Conservation (phyloP, 495 filamentous ascomycete species). For the Lentithecium fluviatile region DNA sequence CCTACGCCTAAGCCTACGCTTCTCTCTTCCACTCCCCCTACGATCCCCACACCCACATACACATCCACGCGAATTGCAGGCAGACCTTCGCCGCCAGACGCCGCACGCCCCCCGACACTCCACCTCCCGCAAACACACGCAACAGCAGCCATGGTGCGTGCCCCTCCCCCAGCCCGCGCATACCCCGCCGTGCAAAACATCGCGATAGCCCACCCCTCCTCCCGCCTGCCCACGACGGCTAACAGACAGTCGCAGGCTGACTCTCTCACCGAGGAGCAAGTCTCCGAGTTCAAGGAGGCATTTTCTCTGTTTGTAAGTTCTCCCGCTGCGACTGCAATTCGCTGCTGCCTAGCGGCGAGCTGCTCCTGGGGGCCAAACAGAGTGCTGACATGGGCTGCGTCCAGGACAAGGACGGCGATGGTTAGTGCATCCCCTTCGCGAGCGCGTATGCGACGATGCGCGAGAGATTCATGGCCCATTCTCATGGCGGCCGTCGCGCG, state of each 20-base stretch:
- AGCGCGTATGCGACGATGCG: background rate
- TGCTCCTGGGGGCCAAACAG: background rate
- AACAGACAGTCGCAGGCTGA: slow-evolving; percentile 41
- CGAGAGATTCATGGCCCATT: background rate
- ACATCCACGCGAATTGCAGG: background rate
- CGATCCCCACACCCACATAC: background rate
- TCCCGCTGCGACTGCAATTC: background rate
- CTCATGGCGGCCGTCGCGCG: background rate
- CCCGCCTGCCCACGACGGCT: slow-evolving; percentile 1
- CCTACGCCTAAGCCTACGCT: background rate
- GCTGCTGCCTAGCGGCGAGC: slow-evolving; percentile 32
- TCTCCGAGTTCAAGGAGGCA: slow-evolving; percentile 99
- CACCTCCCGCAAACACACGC: background rate
- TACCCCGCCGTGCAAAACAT: slow-evolving; percentile 36
- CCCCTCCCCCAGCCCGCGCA: slow-evolving; percentile 18
- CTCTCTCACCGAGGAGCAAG: slow-evolving; percentile 92
- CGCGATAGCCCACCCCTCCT: slow-evolving; percentile 16
- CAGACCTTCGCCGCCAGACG: background rate
- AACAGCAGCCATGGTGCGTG: slow-evolving; percentile 34
- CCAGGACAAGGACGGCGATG: slow-evolving; percentile 99
- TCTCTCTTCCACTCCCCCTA: background rate
- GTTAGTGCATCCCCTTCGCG: slow-evolving; percentile 58
- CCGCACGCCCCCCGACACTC: background rate
- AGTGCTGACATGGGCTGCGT: slow-evolving; percentile 26
- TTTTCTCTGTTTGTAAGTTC: slow-evolving; percentile 98